Conservation (phyloP, 2,329 filamentous ascomycete species). For the Thelonectria discophora region DNA sequence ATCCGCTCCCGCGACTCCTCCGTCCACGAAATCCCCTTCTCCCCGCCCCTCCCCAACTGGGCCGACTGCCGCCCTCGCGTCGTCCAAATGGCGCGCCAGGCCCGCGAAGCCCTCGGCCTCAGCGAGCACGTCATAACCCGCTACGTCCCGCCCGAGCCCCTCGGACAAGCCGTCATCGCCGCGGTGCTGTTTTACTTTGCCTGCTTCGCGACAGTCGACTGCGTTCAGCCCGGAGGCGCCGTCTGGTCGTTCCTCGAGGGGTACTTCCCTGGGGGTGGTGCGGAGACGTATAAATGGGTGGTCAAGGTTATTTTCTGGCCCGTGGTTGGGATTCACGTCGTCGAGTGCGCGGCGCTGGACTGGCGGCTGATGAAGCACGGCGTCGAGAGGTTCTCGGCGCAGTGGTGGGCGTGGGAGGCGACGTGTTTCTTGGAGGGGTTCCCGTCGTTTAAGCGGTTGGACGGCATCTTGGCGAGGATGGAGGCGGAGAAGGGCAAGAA, state of each 20-base stretch:
- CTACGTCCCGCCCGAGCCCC: slow-evolving; percentile 53
- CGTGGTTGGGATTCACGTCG: slow-evolving; percentile 70
- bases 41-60: slow-evolving; percentile 74
- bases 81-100: slow-evolving; percentile 72
- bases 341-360: slow-evolving; percentile 68
- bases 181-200: slow-evolving; percentile 64
- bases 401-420: slow-evolving; percentile 66
- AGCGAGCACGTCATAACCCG: slow-evolving; percentile 54
- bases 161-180: slow-evolving; percentile 63
- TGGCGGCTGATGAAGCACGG: slow-evolving; percentile 57
- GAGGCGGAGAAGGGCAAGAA: slow-evolving; percentile 53
- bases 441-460: slow-evolving; percentile 60
- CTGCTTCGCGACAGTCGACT: slow-evolving; percentile 57
- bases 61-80: slow-evolving; percentile 74
- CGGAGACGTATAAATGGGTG: slow-evolving; percentile 64
- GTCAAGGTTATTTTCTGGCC: slow-evolving; percentile 66
- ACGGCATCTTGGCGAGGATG: slow-evolving; percentile 57
- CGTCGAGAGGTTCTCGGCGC: slow-evolving; percentile 53
- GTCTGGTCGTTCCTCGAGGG: slow-evolving; percentile 60
- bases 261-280: slow-evolving; percentile 66
- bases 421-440: slow-evolving; percentile 65
- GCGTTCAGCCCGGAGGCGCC: slow-evolving; percentile 61
- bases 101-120: slow-evolving; percentile 68
- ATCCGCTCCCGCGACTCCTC: slow-evolving; percentile 59
- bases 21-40: slow-evolving; percentile 66